Base-by-base conservation (phyloP, 176 grass and related monocot genomes). In the Carex myosuroides region DNA sequence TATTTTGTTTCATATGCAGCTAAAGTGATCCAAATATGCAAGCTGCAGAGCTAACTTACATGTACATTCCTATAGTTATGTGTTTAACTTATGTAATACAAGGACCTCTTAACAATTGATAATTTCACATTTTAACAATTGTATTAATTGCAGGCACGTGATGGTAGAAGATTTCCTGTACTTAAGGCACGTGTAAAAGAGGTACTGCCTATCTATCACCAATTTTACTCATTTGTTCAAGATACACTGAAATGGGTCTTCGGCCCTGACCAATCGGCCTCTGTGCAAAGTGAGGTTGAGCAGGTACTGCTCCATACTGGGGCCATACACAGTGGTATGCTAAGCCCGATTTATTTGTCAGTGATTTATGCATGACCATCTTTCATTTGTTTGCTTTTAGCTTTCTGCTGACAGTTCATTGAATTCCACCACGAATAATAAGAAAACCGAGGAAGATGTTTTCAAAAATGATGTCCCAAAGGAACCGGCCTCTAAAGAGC, bases 161-260 rank as follows among this genome's bases (percentile, higher is more conserved):
- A 79, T 44, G 52, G 52, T 10, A 61, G 84, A 71, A 73, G 84
- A 79, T 82, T 83, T 24, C 84, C 79, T 32, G 76, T 84, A 58
- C 70, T 89, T 39, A 83, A 62, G 79, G 88, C 88, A 14, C 84
- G 86, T 52, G 13, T 71, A 33, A 64, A 70, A 68, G 80, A 89
- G 84, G 88, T 86, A 86, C 32, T 29, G 22, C 85, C 18, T 54
- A 21, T 18, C 9, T 18, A 75, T 64, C 73, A 85, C 18, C 68
- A 89, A 16, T 73, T 74, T 59, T 56, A 70, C 37, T 79, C 60
- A 22, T 89, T 54, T 67, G 26, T 78, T 26, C 24, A 73, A 66
- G 26, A 75, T 55, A 66, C 60, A 18, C 3, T 53, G 26, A 78
- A 77, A 56, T 56, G 5, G 73, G 7, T 77, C 50, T 17, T 13